Conservation (phyloP, 2,329 filamentous ascomycete genomes). For the Cercospora sesami region DNA sequence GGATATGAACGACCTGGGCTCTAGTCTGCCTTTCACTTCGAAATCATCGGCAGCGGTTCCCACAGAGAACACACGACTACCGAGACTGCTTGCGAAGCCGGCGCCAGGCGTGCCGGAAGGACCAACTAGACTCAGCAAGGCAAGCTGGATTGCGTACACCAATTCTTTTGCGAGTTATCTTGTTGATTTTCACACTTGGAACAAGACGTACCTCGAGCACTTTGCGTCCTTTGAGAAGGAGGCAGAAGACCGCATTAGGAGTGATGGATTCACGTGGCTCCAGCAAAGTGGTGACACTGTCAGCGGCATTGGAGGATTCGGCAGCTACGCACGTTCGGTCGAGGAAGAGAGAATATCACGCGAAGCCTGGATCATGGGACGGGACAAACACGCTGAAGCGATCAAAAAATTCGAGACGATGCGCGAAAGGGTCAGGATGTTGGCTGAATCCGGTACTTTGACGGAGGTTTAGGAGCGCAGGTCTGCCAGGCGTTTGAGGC, state of each 20-base stretch:
- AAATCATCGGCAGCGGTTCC: constrained; percentile 49
- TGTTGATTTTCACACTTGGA: constrained; percentile 57
- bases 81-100: constrained; percentile 36
- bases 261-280: constrained; percentile 51
- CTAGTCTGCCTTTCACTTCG: constrained; percentile 60
- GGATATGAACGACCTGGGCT: constrained; percentile 55
- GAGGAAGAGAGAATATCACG: constrained; percentile 66
- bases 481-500: constrained; percentile 5
- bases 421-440: constrained; percentile 44
- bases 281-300: constrained; percentile 43
- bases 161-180: constrained; percentile 57
- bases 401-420: constrained; percentile 59
- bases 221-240: constrained; percentile 54
- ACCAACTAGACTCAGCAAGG: constrained; percentile 48
- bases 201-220: constrained; percentile 56
- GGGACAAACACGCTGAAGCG: constrained; percentile 60
- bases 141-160: constrained; percentile 55
- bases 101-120: constrained; percentile 47
- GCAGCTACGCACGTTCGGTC: constrained; percentile 61
- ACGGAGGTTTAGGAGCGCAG: constrained; percentile 22
- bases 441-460: constrained; percentile 28
- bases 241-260: constrained; percentile 38
- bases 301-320: constrained; percentile 48
- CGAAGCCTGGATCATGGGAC: constrained; percentile 60
- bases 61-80: constrained; percentile 53